Evolutionary conservation across 257 asterid genomes (phyloP).

Genomic region (Scutellaria minor): DNA sequence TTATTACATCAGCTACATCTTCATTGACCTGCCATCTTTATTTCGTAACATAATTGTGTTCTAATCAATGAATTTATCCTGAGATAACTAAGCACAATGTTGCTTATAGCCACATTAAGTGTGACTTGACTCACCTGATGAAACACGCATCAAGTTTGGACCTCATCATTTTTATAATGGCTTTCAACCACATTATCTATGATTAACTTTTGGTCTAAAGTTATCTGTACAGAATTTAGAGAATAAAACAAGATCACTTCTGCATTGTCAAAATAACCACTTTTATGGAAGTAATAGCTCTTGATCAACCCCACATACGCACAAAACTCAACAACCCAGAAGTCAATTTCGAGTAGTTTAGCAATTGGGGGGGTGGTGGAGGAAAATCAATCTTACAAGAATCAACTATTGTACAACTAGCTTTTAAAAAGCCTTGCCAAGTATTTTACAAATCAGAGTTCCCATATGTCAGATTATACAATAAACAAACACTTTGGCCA

Average conservation of each 20-base stretch:
- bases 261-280: neutral
- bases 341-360: neutral
- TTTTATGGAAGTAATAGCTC: neutral
- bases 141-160: conserved; percentile 7
- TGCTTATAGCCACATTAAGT: conserved; percentile 10
- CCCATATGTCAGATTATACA: conserved; percentile 3
- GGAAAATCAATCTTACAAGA: neutral
- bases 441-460: neutral
- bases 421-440: neutral
- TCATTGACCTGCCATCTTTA: neutral
- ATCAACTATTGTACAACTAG: neutral
- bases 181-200: conserved; percentile 3
- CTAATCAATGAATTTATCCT: conserved; percentile 6
- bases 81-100: neutral
- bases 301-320: neutral
- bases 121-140: neutral
- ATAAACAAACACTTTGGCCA: conserved; percentile 19
- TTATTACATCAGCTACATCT: neutral
- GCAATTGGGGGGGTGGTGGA: too few species aligned
- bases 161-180: neutral
- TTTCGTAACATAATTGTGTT: neutral
- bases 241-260: neutral
- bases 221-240: neutral
- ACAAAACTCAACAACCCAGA: neutral
- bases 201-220: neutral